These are phyloP conservation scores for Paecilomyces fulvus DNA, from an alignment of 2,329 filamentous ascomycete genomes.

Conservation along the genomic window DNA sequence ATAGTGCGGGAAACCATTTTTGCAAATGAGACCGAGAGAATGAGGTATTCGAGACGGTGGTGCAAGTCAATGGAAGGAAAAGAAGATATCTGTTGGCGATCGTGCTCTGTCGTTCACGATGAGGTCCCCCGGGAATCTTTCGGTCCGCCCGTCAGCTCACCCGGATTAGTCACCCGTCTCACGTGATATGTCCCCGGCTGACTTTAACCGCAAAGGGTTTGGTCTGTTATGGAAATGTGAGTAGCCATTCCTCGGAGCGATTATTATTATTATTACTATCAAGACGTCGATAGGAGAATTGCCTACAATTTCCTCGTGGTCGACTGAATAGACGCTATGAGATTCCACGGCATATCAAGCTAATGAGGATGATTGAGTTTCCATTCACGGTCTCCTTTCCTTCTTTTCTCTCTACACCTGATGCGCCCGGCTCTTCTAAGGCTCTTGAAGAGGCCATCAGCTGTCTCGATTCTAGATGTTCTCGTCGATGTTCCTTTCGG, in stretches of 20 bases:
- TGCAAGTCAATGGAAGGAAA: constrained; percentile 18
- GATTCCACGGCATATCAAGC: not conserved
- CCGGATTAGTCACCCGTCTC: constrained; percentile 6
- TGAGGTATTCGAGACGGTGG: constrained; percentile 14
- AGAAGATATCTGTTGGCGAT: constrained; percentile 18
- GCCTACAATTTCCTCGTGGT: not conserved
- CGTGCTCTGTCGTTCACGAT: constrained; percentile 5
- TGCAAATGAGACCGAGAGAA: constrained; percentile 19
- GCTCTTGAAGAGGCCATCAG: constrained; percentile 34
- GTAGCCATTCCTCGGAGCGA: not conserved
- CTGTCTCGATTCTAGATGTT: constrained; percentile 29
- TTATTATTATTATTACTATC: not conserved
- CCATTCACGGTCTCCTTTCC: not conserved
- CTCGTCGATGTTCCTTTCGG: constrained; percentile 21
- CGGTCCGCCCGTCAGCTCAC: constrained; percentile 5
- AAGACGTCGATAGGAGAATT: not conserved
- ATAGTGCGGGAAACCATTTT: constrained; percentile 35
- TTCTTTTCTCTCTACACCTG: constrained; percentile 13
- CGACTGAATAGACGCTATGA: not conserved
- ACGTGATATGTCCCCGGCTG: not conserved
- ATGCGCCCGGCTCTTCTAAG: constrained; percentile 38
- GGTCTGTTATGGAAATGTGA: not conserved
- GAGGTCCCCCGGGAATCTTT: constrained; percentile 7
- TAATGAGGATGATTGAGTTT: constrained; percentile 20
- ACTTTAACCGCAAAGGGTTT: not conserved